These are phyloP conservation scores for Phytophthora citricola DNA, from an alignment of 352 stramenopile species.

Conservation along the genomic window DNA sequence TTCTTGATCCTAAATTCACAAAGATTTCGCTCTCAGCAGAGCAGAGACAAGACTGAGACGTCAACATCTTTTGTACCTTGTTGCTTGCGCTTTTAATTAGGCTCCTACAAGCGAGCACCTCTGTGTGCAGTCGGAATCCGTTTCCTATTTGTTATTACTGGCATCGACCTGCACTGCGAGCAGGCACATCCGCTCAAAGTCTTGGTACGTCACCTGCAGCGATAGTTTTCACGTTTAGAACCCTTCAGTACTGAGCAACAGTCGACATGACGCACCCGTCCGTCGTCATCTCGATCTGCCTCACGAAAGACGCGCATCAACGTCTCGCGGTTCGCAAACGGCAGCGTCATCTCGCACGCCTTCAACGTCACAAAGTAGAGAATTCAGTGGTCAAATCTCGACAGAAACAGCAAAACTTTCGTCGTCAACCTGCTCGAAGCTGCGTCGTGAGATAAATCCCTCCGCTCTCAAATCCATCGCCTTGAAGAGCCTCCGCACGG, in stretches of 20 bases:
- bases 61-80: not conserved
- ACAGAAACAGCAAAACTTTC: not conserved
- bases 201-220: conserved; percentile 66
- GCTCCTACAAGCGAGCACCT: too few species aligned
- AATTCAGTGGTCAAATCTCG: not conserved
- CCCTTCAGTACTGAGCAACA: not conserved
- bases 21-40: conserved; percentile 20
- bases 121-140: conserved; percentile 6
- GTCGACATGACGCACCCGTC: conserved; percentile 36
- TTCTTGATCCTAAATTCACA: conserved; percentile 6
- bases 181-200: conserved; percentile 72
- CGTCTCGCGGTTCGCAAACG: conserved; percentile 43
- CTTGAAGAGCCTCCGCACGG: conserved; percentile 69
- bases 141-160: conserved; percentile 41
- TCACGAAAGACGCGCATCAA: conserved; percentile 52
- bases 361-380: conserved; percentile 5
- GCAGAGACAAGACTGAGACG: conserved; percentile 22
- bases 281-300: conserved; percentile 65
- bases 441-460: conserved; percentile 70
- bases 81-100: not conserved
- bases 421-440: conserved; percentile 47
- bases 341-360: conserved; percentile 47
- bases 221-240: not conserved
- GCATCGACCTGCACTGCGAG: conserved; percentile 41
- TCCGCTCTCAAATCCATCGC: conserved; percentile 62